A percentile compares a stretch with the other conserved stretches of the same genome.
phyloP scores from a whole-genome alignment of 1,139 yeast genomes.

The Kluyveromyces marxianus region DNA sequence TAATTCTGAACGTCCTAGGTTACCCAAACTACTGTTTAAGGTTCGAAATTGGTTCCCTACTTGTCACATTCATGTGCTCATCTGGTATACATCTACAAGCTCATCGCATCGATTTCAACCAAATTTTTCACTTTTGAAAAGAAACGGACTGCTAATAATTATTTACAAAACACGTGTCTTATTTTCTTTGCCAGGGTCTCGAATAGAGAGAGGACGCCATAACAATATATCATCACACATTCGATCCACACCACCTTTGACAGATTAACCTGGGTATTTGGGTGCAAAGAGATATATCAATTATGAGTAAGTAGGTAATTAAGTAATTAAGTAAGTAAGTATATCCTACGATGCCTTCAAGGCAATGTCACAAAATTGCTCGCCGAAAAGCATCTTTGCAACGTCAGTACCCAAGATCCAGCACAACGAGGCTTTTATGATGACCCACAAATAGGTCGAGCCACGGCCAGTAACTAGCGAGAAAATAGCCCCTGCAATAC shows the following conservation, averaged over 20 bases:
- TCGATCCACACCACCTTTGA: too few relatives aligned
- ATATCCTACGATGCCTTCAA: not conserved
- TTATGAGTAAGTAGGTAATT: not conserved
- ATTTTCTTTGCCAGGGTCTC: not conserved
- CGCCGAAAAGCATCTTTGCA: constrained; percentile 10
- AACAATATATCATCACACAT: too few relatives aligned
- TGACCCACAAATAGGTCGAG: constrained; percentile 7
- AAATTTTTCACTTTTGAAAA: constrained; percentile 2
- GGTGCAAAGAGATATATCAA: not conserved
- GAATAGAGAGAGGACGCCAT: not conserved
- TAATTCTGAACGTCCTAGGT: not conserved
- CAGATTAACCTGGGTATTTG: not conserved
- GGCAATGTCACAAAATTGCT: constrained; percentile 7
- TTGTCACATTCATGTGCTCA: not conserved
- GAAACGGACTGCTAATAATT: not conserved
- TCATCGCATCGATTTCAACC: constrained; percentile 8
- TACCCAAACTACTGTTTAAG: too few relatives aligned
- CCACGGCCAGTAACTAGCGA: constrained; percentile 10
- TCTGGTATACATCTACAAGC: not conserved
- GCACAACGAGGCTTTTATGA: constrained; percentile 10
- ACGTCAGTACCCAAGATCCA: constrained; percentile 10
- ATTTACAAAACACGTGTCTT: constrained; percentile 1
- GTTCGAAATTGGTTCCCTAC: too few relatives aligned
- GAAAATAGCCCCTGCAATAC: constrained; percentile 7
- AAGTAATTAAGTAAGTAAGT: not conserved